Conservation (phyloP, 2,329 filamentous ascomycete genomes). For the Exserohilum turcica region DNA sequence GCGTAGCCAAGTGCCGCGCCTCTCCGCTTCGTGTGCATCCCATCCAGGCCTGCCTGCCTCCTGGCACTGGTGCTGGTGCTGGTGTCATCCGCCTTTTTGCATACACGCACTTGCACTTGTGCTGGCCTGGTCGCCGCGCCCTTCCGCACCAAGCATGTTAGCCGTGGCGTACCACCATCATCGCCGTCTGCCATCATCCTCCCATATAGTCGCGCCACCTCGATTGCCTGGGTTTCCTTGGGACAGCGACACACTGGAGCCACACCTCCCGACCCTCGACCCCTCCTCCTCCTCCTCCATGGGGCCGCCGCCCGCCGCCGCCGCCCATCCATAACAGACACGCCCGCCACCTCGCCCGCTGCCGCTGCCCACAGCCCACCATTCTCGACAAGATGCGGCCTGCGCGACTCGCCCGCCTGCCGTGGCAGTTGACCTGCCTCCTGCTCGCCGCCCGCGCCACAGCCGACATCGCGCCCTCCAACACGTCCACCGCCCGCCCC, state of each 20-base stretch:
- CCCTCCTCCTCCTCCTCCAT: background rate
- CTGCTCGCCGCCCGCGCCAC: slow-evolving; percentile 26
- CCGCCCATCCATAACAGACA: slow-evolving; percentile 23
- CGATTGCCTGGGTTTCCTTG: background rate
- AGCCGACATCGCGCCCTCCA: slow-evolving; percentile 35
- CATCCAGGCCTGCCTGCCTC: background rate
- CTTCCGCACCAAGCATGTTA: slow-evolving; percentile 6
- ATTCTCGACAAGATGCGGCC: slow-evolving; percentile 25
- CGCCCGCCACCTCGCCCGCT: background rate
- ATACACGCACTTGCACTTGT: background rate
- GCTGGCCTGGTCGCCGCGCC: background rate
- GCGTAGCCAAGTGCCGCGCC: too few relatives aligned
- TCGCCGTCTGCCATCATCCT: background rate
- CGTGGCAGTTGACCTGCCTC: slow-evolving; percentile 31
- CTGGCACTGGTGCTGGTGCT: too few relatives aligned
- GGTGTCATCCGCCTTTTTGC: background rate
- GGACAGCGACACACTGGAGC: slow-evolving; percentile 4
- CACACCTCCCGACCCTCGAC: slow-evolving; percentile 13
- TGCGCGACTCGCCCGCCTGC: slow-evolving; percentile 15
- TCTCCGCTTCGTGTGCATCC: background rate
- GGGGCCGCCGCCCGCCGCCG: too few relatives aligned
- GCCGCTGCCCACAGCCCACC: too few relatives aligned
- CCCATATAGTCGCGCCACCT: background rate
- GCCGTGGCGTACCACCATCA: background rate
- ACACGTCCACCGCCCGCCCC: slow-evolving; percentile 23